Conservation (phyloP, 1,284 basidiomycete genomes). For the Pseudozyma tsukubaensis region DNA sequence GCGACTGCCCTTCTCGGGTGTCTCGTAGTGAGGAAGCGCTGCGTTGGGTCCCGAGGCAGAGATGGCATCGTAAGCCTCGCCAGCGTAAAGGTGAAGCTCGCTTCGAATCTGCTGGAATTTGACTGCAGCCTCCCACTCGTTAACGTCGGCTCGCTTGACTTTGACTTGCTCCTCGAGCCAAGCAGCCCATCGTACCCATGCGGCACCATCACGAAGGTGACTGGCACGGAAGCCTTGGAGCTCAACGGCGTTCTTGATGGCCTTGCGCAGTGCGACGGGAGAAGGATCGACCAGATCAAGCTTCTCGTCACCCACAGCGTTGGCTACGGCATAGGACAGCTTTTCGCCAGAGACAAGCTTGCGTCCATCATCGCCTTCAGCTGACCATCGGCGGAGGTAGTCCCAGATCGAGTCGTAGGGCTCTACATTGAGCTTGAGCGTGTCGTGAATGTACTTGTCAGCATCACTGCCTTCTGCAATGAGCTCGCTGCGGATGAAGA, state of each 20-base stretch:
- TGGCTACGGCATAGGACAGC: slow-evolving; percentile 56
- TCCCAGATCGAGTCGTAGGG: slow-evolving; percentile 51
- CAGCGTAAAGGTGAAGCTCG: slow-evolving; percentile 52
- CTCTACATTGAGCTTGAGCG: slow-evolving; percentile 38
- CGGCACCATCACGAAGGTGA: slow-evolving; percentile 63
- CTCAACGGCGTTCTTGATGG: slow-evolving; percentile 63
- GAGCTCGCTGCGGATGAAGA: slow-evolving; percentile 55
- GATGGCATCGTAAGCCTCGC: slow-evolving; percentile 66
- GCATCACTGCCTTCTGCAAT: slow-evolving; percentile 28
- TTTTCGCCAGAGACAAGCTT: slow-evolving; percentile 56
- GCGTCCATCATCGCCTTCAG: slow-evolving; percentile 18
- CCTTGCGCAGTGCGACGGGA: slow-evolving; percentile 59
- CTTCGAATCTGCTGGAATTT: slow-evolving; percentile 45
- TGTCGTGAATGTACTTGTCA: slow-evolving; percentile 39
- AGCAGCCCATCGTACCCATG: slow-evolving; percentile 66
- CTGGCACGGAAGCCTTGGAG: slow-evolving; percentile 57
- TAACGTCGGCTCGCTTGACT: slow-evolving; percentile 32
- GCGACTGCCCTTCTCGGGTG: slow-evolving; percentile 49
- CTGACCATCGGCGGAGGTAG: slow-evolving; percentile 40
- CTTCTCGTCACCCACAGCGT: slow-evolving; percentile 53
- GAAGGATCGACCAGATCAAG: slow-evolving; percentile 30
- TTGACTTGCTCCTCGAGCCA: slow-evolving; percentile 65
- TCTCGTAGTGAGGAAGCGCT: slow-evolving; percentile 66
- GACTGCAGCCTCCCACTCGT: slow-evolving; percentile 60
- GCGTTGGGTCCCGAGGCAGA: slow-evolving; percentile 62